Conservation (phyloP, 225 moss, liverwort and hornwort genomes). For the Pleurozium schreberi region DNA sequence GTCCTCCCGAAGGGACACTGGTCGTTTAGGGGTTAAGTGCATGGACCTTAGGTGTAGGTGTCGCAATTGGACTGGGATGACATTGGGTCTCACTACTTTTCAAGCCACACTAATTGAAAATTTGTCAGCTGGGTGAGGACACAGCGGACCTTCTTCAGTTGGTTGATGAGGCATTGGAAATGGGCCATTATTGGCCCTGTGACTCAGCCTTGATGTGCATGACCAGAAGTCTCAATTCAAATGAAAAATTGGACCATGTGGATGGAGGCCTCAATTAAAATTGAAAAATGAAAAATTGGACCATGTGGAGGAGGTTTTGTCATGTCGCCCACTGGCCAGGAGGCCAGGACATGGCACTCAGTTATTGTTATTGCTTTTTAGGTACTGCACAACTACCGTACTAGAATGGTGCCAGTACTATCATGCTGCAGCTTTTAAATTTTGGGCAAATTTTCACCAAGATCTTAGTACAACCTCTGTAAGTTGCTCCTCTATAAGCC, state of each 20-base stretch:
- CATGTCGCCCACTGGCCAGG: background rate
- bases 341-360: background rate
- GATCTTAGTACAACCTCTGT: no score
- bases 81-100: background rate
- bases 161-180: background rate
- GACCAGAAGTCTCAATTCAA: background rate
- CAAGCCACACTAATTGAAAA: background rate
- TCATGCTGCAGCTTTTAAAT: background rate
- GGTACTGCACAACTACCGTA: background rate
- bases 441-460: background rate
- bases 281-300: background rate
- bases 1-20: no score
- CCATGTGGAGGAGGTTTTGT: background rate
- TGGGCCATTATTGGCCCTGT: background rate
- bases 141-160: background rate
- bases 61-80: background rate
- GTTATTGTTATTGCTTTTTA: background rate
- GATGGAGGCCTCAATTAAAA: background rate
- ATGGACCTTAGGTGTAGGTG: background rate
- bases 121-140: background rate
- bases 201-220: background rate
- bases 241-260: background rate
- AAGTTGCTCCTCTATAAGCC: no score
- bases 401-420: background rate
- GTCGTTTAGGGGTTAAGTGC: no score